Evolutionary conservation across 2,329 filamentous ascomycete genomes (phyloP), one percentile per base, ranked within the genome.

Genomic region (Xylaria sp.): DNA sequence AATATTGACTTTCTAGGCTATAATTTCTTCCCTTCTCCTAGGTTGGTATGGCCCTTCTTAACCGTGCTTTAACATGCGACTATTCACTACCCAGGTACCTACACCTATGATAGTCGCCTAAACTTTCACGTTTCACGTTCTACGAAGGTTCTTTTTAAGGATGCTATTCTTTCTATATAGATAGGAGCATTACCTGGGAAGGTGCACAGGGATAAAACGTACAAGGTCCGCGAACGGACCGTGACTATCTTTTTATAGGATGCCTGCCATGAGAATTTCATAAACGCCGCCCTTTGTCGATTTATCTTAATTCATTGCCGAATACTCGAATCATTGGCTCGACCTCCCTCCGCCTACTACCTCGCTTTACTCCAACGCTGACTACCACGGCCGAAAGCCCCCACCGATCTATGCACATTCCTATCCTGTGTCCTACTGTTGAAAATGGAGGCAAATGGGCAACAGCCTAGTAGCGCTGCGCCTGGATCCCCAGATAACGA

Each of bases 371-470:
- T 24, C 14, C 17, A 2, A 42, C 34, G 17, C 47, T 54, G 21
- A 58, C 30, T 47, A n/a, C 30, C 8, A 14, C 24, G 48, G 7
- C 47, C 7, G 17, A 36, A n/a, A 14, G 5, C 53, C 27, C 19
- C 6, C 2, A 19, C 30, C 6, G 24, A 32, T 6, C n/a, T 36
- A n/a, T 36, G 7, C 19, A 51, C 11, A 21, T 8, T 19, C 3
- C 34, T 34, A 42, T 53, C 17, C 24, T 5, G n/a, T 6, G 36
- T 21, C 48, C 4, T 8, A 12, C 47, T n/a, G 3, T 11, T 9
- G 5, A 61, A 45, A 27, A 70, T 70, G 68, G 65, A 62, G 11
- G 47, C 7, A 30, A 45, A 54, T 36, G 48, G 47, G 19, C 54
- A 60, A 12, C 53, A 47, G 12, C 12, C 64, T 14, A 6, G 24